Evolutionary conservation across 225 moss, liverwort and hornwort species (phyloP), one percentile per base, ranked within the genome.

Genomic region (Antitrichia curtipendula): DNA sequence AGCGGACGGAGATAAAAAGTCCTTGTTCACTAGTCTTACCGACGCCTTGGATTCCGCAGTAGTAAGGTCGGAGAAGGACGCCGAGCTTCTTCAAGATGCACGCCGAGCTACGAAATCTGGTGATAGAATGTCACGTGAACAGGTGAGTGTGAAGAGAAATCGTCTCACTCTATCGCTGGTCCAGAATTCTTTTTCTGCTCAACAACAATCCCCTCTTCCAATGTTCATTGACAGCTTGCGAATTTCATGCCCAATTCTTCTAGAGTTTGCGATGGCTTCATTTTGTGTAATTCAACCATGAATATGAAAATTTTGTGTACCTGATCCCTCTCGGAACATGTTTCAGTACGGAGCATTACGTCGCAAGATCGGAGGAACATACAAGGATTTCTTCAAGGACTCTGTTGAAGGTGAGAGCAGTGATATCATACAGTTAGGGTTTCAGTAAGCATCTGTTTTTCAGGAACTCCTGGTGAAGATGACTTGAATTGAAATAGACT

Each of bases 281-380:
- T 31, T 61, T 77, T 69, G 38, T 4, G 71, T 53, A 25, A 20
- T 12, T 28, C 43, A 60, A 49, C 61, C 32, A 21, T 5, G 90
- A 63, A 41, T 59, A 18, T 31, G 41, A 14, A 45, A 88, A 70
- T 7, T 22, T 12, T 27, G 75, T n/a, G 29, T 52, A n/a, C 70
- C 25, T 86, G 81, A 88, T n/a, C 13, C 1, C 32, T 78, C 61
- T 65, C 53, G 54, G 52, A 28, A 10, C n/a, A n/a, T 73, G 80
- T 78, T 92, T 88, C 93, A 98, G 98, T 97, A 97, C 36, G 97
- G 85, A 87, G 98, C 98, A n/a, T 86, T 98, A 87, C 93, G 96
- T 90, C 95, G 98, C 89, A 98, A 98, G 82, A 92, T 98, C 45
- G 97, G 97, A 73, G 97, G 98, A 71, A 98, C 97, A 14, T 94